Evolutionary conservation across 2,329 filamentous ascomycete genomes (phyloP).

Genomic region (Davidsoniella australis): DNA sequence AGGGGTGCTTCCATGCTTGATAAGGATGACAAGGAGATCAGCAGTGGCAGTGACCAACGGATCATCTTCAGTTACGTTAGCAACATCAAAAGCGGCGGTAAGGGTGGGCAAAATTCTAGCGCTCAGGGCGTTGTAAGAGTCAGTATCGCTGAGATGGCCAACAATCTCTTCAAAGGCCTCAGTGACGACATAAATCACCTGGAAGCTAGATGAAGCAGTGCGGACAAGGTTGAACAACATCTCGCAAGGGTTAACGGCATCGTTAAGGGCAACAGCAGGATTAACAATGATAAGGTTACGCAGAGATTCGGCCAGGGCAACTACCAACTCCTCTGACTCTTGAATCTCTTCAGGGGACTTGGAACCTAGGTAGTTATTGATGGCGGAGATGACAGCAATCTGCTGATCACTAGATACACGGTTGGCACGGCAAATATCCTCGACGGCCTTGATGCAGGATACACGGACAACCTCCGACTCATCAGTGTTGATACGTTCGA

Average conservation of each 20-base stretch:
- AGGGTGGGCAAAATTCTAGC: slow-evolving; percentile 74
- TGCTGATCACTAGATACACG: slow-evolving; percentile 40
- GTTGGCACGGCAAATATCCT: slow-evolving; percentile 43
- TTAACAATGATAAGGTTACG: slow-evolving; percentile 70
- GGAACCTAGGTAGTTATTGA: slow-evolving; percentile 56
- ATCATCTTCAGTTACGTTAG: slow-evolving; percentile 68
- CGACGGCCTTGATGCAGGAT: slow-evolving; percentile 72
- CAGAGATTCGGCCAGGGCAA: slow-evolving; percentile 75
- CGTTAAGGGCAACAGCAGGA: slow-evolving; percentile 53
- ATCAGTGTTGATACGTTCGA: slow-evolving; percentile 60
- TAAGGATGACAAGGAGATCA: slow-evolving; percentile 65
- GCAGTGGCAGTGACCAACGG: slow-evolving; percentile 73
- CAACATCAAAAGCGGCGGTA: slow-evolving; percentile 77
- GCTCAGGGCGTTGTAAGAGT: slow-evolving; percentile 63
- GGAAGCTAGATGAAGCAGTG: slow-evolving; percentile 77
- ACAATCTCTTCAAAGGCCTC: slow-evolving; percentile 88
- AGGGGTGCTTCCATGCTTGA: slow-evolving; percentile 68
- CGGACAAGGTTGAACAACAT: slow-evolving; percentile 79
- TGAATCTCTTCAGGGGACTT: slow-evolving; percentile 72
- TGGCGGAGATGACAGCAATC: slow-evolving; percentile 38
- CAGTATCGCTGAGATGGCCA: slow-evolving; percentile 44
- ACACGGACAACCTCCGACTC: slow-evolving; percentile 80
- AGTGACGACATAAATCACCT: slow-evolving; percentile 70
- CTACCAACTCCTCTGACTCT: slow-evolving; percentile 81
- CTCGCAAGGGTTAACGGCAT: slow-evolving; percentile 58